Evolutionary conservation across 805 yeast species (phyloP).

Genomic region (Candida ovalis): DNA sequence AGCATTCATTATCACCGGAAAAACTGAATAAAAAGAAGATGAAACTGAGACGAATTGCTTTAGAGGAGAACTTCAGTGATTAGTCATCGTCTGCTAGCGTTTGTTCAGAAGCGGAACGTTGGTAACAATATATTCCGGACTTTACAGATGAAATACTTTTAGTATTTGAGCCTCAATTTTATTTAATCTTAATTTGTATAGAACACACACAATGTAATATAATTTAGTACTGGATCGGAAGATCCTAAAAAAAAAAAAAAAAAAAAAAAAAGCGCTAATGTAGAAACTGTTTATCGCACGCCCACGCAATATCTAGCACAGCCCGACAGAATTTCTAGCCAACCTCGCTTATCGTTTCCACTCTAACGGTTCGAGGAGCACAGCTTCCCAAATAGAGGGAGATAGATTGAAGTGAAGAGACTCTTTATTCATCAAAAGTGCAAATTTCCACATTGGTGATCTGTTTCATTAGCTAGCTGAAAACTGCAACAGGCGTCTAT

Average conservation of each 20-base stretch:
- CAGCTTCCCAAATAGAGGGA: neutral
- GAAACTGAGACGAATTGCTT: slow-evolving; percentile 15
- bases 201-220: no score
- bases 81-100: slow-evolving; percentile 3
- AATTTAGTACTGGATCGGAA: no score
- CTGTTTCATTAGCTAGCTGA: neutral
- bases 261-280: no score
- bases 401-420: neutral
- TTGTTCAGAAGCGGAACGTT: no score
- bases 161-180: no score
- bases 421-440: neutral
- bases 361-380: neutral
- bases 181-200: no score
- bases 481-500: no score
- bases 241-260: no score
- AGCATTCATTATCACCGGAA: slow-evolving; percentile 16
- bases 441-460: neutral
- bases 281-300: no score
- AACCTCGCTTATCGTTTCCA: slow-evolving; percentile 1
- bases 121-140: no score
- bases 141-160: no score
- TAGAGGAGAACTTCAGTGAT: slow-evolving; percentile 19
- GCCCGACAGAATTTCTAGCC: neutral
- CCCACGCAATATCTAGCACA: no score
- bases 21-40: slow-evolving; percentile 15